Evolutionary conservation across 345 rosid species (phyloP), one percentile per base, ranked within the genome.

Genomic region (Salix udensis): DNA sequence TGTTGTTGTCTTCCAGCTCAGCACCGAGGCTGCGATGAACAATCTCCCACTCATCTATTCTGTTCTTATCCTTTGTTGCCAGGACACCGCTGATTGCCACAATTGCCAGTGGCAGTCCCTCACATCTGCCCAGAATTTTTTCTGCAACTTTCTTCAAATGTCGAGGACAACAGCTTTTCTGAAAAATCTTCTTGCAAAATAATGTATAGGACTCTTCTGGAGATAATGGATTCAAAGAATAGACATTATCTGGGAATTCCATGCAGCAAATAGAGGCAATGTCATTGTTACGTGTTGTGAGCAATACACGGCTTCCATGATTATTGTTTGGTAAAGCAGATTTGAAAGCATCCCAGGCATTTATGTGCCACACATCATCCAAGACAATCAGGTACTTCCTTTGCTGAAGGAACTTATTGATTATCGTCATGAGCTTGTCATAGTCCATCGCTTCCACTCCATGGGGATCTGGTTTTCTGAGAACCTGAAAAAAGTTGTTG

Each of bases 71-170:
- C 34, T 70, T 70, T 0, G 73, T 30, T 15, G 62, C 62, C 21
- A 70, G 39, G 50, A 48, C 78, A 5, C 83, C 85, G 16, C 81
- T 74, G 37, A 79, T 70, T 28, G 85, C 81, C 18, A 83, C 79
- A 7, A 83, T 74, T 42, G 78, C 77, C 39, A 81, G 80, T 5
- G 84, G 84, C 5, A 81, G 34, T 19, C 84, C 84, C 37, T 77
- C 81, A 24, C 83, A 83, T 39, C 50, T 79, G 19, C 36, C 61
- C 39, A 71, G 58, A 58, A 76, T 72, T 46, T 9, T 44, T n/a
- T 67, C 44, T 11, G 78, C 79, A 15, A 71, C 71, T 3, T 75
- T 76, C 75, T 78, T 37, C 70, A 82, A 67, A 58, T 78, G 67
- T 0, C 34, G 42, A 48, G 84, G 84, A 50, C 79, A 50, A 12